Conservation (phyloP, 495 filamentous ascomycete genomes). For the Delitschia confertaspora region DNA sequence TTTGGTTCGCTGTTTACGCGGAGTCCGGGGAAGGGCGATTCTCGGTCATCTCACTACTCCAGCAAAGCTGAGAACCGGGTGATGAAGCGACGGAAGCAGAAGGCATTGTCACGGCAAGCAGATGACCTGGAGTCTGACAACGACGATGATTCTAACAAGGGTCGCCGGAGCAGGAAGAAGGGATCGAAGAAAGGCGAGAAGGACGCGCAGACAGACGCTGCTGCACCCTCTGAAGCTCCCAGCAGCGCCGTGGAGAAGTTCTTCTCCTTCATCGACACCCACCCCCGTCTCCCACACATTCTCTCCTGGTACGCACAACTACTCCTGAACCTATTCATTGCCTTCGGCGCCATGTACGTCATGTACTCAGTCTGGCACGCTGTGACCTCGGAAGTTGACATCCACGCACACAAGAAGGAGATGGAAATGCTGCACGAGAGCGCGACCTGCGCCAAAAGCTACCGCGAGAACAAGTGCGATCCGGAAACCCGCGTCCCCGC, state of each 20-base stretch:
- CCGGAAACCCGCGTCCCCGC: constrained; percentile 57
- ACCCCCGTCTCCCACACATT: constrained; percentile 78
- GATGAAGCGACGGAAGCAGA: constrained; percentile 19
- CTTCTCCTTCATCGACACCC: constrained; percentile 60
- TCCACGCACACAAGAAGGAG: constrained; percentile 54
- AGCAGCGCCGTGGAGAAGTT: constrained; percentile 43
- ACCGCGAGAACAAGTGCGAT: constrained; percentile 62
- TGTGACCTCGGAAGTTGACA: constrained; percentile 66
- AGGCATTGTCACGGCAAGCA: constrained; percentile 1
- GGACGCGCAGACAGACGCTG: constrained; percentile 5
- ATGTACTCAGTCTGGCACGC: constrained; percentile 60
- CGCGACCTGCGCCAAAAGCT: constrained; percentile 57
- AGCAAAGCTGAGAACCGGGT: constrained; percentile 21
- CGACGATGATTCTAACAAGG: not conserved
- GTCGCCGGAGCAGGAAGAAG: not conserved
- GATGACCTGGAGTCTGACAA: constrained; percentile 10
- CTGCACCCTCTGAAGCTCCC: constrained; percentile 3
- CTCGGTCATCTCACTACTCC: constrained; percentile 17
- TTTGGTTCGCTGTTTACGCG: constrained; percentile 3
- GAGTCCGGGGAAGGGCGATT: constrained; percentile 1
- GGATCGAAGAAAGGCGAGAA: constrained; percentile 11
- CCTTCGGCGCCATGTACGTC: constrained; percentile 58
- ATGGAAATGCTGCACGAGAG: constrained; percentile 63
- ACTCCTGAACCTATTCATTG: constrained; percentile 64
- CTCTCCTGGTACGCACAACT: constrained; percentile 80